Percentiles rank a stretch among this genome's conserved stretches.
Conservation (phyloP, 352 stramenopile genomes). For the Pythium angustatum region DNA sequence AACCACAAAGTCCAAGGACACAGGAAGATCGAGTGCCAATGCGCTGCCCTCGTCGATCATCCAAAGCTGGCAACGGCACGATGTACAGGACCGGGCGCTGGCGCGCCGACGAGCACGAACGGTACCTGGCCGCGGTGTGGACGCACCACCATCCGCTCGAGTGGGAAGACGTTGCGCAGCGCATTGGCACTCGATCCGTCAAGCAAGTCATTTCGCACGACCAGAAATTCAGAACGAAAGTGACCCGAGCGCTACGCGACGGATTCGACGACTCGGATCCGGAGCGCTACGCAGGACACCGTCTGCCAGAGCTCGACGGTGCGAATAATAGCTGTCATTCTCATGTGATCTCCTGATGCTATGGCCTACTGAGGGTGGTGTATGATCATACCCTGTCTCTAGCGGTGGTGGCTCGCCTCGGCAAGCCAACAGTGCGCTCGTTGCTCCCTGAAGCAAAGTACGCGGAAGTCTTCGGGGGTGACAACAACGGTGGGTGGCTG, state of each 20-base stretch:
- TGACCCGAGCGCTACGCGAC: background rate
- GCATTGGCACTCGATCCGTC: background rate
- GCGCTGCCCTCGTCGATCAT: background rate
- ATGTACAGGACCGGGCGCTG: background rate
- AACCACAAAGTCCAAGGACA: too few relatives aligned
- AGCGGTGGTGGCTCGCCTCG: background rate
- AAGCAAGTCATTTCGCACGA: background rate
- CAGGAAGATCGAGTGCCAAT: too few relatives aligned
- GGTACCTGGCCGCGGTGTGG: background rate
- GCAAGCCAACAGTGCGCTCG: background rate
- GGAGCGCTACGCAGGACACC: background rate
- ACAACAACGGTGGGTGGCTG: background rate
- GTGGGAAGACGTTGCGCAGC: background rate
- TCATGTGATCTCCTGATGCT: background rate
- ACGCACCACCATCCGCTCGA: background rate
- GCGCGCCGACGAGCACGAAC: background rate
- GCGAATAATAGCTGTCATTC: background rate
- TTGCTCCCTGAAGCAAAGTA: background rate
- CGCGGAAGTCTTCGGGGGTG: background rate
- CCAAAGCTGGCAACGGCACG: background rate
- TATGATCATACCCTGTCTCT: too few relatives aligned
- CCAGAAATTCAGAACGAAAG: background rate
- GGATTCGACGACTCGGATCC: background rate
- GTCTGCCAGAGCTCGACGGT: background rate
- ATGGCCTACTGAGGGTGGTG: background rate